phyloP scores from a whole-genome alignment of 345 rosid genomes.

The Luvunga scandens region DNA sequence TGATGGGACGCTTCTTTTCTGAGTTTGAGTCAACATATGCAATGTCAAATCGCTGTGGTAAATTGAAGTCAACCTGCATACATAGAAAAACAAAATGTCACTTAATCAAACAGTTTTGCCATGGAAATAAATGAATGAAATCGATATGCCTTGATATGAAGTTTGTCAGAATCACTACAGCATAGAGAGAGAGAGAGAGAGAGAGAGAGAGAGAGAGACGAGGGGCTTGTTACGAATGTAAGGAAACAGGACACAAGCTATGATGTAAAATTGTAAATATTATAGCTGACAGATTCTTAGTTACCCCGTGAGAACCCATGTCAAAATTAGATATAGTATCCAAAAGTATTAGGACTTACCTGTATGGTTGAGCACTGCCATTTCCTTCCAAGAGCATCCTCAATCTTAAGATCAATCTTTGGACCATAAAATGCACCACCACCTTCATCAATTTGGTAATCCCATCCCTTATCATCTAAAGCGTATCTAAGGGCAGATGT shows the following conservation, averaged over 20 bases:
- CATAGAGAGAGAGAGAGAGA: not conserved
- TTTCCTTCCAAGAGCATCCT: slow-evolving; percentile 96
- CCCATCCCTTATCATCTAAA: slow-evolving; percentile 90
- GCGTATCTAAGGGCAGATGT: slow-evolving; percentile 80
- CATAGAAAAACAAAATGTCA: not conserved
- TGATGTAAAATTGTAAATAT: not conserved
- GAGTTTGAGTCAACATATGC: slow-evolving; percentile 78
- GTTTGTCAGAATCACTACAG: not conserved
- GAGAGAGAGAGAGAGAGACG: not conserved
- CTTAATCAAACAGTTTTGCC: not conserved
- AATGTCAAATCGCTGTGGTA: slow-evolving; percentile 85
- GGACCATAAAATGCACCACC: slow-evolving; percentile 99
- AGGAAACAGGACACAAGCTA: not conserved
- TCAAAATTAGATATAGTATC: not conserved
- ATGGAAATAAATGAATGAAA: not conserved
- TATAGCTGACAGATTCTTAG: not conserved
- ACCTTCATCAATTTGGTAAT: slow-evolving; percentile 88
- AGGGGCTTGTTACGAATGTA: too few species aligned
- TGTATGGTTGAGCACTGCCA: slow-evolving; percentile 99
- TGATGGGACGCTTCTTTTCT: slow-evolving; percentile 81
- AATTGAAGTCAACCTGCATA: slow-evolving; percentile 85
- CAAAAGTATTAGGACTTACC: slow-evolving; percentile 30
- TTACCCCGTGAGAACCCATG: not conserved
- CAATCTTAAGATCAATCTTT: slow-evolving; percentile 89
- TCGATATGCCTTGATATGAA: not conserved